These are phyloP conservation scores for Umbelopsis vinacea DNA, from an alignment of 192 early-diverging fungal genomes.

Conservation along the genomic window DNA sequence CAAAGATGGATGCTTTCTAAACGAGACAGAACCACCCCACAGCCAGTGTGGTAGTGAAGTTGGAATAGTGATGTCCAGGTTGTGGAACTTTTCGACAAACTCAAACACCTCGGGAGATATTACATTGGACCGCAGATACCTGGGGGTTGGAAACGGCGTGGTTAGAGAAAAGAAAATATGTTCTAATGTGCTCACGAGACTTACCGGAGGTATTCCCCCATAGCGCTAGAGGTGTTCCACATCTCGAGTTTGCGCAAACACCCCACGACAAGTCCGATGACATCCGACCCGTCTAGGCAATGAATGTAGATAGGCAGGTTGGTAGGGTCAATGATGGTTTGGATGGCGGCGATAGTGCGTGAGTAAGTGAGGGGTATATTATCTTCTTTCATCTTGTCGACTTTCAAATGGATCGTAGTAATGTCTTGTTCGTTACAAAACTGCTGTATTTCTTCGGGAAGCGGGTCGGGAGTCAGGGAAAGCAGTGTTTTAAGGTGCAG, in stretches of 20 bases:
- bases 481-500: constrained; percentile 81
- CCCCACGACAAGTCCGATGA: constrained; percentile 82
- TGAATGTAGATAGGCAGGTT: constrained; percentile 86
- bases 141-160: constrained; percentile 1
- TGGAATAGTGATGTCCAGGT: constrained; percentile 65
- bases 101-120: constrained; percentile 72
- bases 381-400: constrained; percentile 83
- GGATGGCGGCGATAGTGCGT: constrained; percentile 68
- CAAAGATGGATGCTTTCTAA: constrained; percentile 71
- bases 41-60: constrained; percentile 66
- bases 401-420: constrained; percentile 65
- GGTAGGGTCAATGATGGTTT: constrained; percentile 75
- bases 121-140: constrained; percentile 58
- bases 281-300: constrained; percentile 87
- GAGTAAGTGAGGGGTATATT: constrained; percentile 82
- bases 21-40: constrained; percentile 65
- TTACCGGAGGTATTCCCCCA: constrained; percentile 75
- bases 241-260: constrained; percentile 90
- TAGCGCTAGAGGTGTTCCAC: constrained; percentile 76
- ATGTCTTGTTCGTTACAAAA: constrained; percentile 74
- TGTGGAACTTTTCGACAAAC: constrained; percentile 77
- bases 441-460: constrained; percentile 57
- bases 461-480: constrained; percentile 80
- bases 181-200: not conserved
- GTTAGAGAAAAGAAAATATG: not conserved